phyloP scores from a whole-genome alignment of 306 rosid genomes.

The Sicyos baderoa region DNA sequence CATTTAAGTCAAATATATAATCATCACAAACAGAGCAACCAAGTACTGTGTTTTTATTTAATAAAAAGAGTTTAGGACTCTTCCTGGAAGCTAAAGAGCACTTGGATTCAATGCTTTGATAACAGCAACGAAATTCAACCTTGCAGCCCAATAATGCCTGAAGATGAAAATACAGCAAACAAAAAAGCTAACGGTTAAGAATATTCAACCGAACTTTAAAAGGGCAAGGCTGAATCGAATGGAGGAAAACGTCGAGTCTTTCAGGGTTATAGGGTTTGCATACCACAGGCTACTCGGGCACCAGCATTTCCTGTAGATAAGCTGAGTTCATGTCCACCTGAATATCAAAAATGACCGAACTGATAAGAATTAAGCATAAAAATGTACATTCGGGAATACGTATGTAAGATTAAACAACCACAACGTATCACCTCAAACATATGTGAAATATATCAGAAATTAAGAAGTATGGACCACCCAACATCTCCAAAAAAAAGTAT shows the following conservation, averaged over 20 bases:
- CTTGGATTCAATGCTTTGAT: background rate
- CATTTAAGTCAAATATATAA: background rate
- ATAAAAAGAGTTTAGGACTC: slow-evolving; percentile 1
- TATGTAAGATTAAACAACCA: too few relatives aligned
- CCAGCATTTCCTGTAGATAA: slow-evolving; percentile 93
- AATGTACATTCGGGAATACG: background rate
- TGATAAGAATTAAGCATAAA: background rate
- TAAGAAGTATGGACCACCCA: background rate
- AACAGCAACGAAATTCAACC: slow-evolving; percentile 34
- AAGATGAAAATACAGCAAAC: background rate
- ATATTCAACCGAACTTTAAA: too few relatives aligned
- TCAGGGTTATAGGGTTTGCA: slow-evolving; percentile 17
- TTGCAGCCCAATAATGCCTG: slow-evolving; percentile 84
- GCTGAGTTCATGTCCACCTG: slow-evolving; percentile 98
- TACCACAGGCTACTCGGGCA: slow-evolving; percentile 91
- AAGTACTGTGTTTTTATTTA: background rate
- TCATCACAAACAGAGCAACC: background rate
- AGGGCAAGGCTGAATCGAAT: background rate
- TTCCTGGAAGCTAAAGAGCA: slow-evolving; percentile 1
- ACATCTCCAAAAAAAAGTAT: background rate
- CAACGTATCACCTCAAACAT: too few relatives aligned
- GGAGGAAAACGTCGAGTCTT: background rate
- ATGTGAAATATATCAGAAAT: too few relatives aligned
- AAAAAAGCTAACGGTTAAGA: background rate
- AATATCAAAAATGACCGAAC: slow-evolving; percentile 6